These are phyloP conservation scores for Nitzschia sp. DNA, from an alignment of 108 stramenopile species.

Conservation along the genomic window DNA sequence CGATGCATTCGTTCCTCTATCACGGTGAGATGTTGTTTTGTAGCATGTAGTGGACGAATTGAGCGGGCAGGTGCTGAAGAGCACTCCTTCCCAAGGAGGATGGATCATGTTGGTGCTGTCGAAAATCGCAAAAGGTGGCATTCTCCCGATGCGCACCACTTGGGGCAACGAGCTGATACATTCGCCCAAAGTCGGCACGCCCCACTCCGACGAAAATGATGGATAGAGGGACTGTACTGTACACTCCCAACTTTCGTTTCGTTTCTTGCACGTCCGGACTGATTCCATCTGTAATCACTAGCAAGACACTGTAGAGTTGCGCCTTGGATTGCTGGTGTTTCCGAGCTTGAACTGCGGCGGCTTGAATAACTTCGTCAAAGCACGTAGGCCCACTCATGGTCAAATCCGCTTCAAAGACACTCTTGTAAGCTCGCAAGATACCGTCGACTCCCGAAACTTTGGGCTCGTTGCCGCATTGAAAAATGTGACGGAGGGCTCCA, in stretches of 20 bases:
- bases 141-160: conserved; percentile 3
- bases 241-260: conserved; percentile 32
- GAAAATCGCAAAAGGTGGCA: conserved; percentile 51
- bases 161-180: conserved; percentile 19
- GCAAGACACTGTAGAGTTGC: conserved; percentile 44
- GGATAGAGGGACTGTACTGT: conserved; percentile 46
- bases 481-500: conserved; percentile 58
- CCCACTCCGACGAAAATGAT: conserved; percentile 77
- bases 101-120: conserved; percentile 53
- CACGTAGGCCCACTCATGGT: conserved; percentile 79
- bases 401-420: conserved; percentile 51
- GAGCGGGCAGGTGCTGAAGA: conserved; percentile 42
- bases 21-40: conserved; percentile 8
- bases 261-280: conserved; percentile 65
- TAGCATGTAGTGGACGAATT: conserved; percentile 47
- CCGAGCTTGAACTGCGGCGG: conserved; percentile 17
- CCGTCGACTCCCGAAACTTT: conserved; percentile 60
- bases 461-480: conserved; percentile 49
- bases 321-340: not conserved
- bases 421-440: conserved; percentile 62
- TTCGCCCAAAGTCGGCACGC: conserved; percentile 37
- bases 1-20: too few relatives aligned
- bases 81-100: conserved; percentile 41
- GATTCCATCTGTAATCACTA: conserved; percentile 85
- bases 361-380: conserved; percentile 32